These are phyloP conservation scores for Osmanthus fragrans DNA, from an alignment of 257 asterid species.

Conservation along the genomic window DNA sequence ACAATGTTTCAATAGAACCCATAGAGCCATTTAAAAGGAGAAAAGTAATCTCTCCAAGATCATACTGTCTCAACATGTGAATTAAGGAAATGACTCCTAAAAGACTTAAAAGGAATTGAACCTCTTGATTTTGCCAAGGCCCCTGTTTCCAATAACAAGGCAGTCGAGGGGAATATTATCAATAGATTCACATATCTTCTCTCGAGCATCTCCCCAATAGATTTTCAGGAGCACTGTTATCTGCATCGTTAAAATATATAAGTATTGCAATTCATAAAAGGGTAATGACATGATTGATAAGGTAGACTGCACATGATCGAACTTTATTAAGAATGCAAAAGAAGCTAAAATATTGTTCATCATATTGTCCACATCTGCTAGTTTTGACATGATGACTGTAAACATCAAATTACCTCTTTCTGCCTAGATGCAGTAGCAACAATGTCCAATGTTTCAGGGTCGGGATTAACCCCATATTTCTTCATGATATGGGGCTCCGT, in stretches of 20 bases:
- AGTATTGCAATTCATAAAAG: neutral
- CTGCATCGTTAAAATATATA: constrained; percentile 35
- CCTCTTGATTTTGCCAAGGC: constrained; percentile 90
- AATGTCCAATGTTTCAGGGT: constrained; percentile 66
- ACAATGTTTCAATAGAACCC: neutral
- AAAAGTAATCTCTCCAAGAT: neutral
- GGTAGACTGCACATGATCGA: neutral
- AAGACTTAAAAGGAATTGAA: constrained; percentile 18
- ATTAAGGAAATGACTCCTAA: neutral
- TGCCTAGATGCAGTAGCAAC: constrained; percentile 55
- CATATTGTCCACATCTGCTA: neutral
- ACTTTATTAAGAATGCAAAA: neutral
- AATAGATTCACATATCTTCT: constrained; percentile 71
- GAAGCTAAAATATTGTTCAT: neutral
- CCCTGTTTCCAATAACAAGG: constrained; percentile 79
- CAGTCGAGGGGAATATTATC: constrained; percentile 71
- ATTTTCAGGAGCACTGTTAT: constrained; percentile 64
- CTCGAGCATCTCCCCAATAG: constrained; percentile 93
- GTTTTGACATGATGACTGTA: neutral
- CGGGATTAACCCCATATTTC: constrained; percentile 65
- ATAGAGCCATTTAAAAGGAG: neutral
- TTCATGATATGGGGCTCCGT: constrained; percentile 53
- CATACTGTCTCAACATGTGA: neutral
- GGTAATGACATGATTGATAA: neutral
- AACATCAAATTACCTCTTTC: constrained; percentile 51